A percentile compares a stretch with the other conserved stretches of the same genome.
Conservation (phyloP, 257 asterid species). For the Solanum microdontum region DNA sequence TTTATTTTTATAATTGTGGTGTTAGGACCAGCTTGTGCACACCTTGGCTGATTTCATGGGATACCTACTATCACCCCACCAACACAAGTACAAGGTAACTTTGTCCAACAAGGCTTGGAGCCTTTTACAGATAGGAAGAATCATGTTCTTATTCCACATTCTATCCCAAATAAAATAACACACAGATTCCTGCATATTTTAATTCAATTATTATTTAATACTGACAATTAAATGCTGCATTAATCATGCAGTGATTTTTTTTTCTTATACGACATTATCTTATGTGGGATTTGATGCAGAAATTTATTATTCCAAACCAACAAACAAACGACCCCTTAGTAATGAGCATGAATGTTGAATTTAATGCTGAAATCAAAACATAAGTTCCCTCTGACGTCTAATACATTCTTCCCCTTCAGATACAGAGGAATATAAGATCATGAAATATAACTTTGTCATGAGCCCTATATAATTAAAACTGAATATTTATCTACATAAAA, state of each 20-base stretch:
- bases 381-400: background rate
- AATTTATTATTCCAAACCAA: background rate
- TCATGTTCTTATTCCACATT: background rate
- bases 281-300: background rate
- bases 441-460: background rate
- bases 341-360: background rate
- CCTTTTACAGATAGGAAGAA: background rate
- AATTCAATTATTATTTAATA: background rate
- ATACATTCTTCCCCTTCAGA: background rate
- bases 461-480: background rate
- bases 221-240: background rate
- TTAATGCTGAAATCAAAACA: background rate
- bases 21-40: background rate
- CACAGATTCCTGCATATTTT: background rate
- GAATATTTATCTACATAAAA: background rate
- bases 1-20: background rate
- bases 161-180: background rate
- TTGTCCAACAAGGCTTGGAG: background rate
- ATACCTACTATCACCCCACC: background rate
- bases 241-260: background rate
- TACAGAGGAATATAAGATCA: background rate
- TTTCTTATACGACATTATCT: background rate
- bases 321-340: background rate
- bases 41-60: background rate
- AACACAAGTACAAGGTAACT: background rate